Evolutionary conservation across 371 early-diverging fungal genomes (phyloP).

Genomic region (Mortierella sp.): DNA sequence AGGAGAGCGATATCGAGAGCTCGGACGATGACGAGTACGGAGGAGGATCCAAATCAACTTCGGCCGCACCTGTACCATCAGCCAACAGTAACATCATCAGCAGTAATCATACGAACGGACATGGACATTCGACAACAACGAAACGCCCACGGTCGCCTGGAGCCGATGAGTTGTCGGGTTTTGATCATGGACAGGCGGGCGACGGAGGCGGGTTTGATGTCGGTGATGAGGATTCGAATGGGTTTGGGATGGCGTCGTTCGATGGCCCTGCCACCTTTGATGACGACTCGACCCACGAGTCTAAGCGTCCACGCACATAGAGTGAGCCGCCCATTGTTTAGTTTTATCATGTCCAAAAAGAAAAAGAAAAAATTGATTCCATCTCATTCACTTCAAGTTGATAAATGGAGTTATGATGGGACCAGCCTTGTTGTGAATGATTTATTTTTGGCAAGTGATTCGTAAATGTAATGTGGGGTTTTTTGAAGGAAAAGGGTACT

Average conservation of each 20-base stretch:
- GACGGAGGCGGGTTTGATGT: conserved; percentile 37
- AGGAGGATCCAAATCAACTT: conserved; percentile 8
- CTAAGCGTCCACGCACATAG: conserved; percentile 50
- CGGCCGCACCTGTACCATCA: neutral
- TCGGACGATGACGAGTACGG: conserved; percentile 53
- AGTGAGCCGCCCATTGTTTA: neutral
- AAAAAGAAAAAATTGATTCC: neutral
- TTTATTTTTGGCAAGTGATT: too few species aligned
- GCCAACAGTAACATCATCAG: conserved; percentile 23
- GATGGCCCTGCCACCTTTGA: conserved; percentile 55
- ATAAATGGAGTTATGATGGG: too few species aligned
- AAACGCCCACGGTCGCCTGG: conserved; percentile 52
- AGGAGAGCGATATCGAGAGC: conserved; percentile 49
- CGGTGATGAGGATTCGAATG: conserved; percentile 33
- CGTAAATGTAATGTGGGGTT: too few species aligned
- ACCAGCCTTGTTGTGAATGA: too few species aligned
- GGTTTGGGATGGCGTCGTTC: conserved; percentile 49
- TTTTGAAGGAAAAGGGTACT: neutral
- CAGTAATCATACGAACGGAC: conserved; percentile 4
- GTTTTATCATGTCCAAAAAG: too few species aligned
- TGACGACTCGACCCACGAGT: conserved; percentile 44
- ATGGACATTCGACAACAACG: neutral
- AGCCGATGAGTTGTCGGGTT: conserved; percentile 6
- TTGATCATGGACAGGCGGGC: conserved; percentile 31
- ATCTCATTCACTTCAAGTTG: neutral